Percentiles rank a stretch among this genome's conserved stretches.
Conservation (phyloP, 116 monocot genomes). For the Zostera marina region DNA sequence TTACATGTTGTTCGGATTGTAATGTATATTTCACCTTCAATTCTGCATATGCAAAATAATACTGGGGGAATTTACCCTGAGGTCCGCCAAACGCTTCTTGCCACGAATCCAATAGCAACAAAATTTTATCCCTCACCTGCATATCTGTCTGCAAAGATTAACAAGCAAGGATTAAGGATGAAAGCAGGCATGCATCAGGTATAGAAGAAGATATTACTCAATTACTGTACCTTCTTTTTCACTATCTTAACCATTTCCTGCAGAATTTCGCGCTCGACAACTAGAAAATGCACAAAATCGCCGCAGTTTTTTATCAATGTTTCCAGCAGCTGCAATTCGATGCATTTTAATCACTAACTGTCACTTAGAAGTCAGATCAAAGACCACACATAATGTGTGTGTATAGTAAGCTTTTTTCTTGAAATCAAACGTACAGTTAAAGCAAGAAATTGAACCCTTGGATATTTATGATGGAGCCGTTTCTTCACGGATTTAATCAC, state of each 20-base stretch:
- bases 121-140: conserved; percentile 74
- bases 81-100: conserved; percentile 96
- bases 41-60: conserved; percentile 69
- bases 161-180: not conserved
- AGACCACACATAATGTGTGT: no score
- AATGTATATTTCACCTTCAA: conserved; percentile 36
- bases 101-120: conserved; percentile 79
- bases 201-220: no score
- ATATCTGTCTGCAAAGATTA: conserved; percentile 53
- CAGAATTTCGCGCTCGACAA: conserved; percentile 59
- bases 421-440: conserved; percentile 44
- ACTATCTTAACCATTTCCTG: conserved; percentile 85
- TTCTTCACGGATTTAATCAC: conserved; percentile 86
- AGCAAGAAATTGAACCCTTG: conserved; percentile 82
- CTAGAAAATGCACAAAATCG: conserved; percentile 67
- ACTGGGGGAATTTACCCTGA: conserved; percentile 74
- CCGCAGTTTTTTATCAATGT: conserved; percentile 89
- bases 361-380: no score
- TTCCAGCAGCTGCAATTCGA: conserved; percentile 64
- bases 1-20: not conserved
- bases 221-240: conserved; percentile 43
- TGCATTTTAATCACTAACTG: no score
- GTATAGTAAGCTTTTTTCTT: no score
- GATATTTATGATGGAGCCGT: conserved; percentile 67
- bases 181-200: not conserved